A percentile compares a stretch with the other conserved stretches of the same genome.
Evolutionary conservation across 1,139 yeast species (phyloP).

Genomic region (Kodamaea alishanica): DNA sequence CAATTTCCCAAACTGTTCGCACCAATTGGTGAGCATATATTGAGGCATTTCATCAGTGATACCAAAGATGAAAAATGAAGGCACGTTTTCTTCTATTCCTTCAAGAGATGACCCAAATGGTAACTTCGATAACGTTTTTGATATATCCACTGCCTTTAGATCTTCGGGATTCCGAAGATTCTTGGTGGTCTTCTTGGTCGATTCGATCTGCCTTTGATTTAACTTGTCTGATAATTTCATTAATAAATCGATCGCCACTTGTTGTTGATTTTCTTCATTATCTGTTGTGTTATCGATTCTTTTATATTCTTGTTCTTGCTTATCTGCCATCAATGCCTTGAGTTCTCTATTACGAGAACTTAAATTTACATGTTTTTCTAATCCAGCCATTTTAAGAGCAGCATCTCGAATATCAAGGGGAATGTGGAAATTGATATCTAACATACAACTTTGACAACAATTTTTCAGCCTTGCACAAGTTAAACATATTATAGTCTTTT

Average conservation of each 20-base stretch:
- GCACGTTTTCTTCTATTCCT: constrained; percentile 40
- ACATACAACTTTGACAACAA: constrained; percentile 85
- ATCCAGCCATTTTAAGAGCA: constrained; percentile 71
- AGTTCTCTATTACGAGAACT: constrained; percentile 36
- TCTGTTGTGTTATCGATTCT: constrained; percentile 16
- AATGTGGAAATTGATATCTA: constrained; percentile 75
- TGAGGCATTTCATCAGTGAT: constrained; percentile 65
- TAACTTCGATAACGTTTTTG: constrained; percentile 48
- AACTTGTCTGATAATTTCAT: constrained; percentile 40
- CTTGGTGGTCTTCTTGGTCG: constrained; percentile 8
- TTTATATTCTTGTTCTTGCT: constrained; percentile 24
- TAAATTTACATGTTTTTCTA: constrained; percentile 26
- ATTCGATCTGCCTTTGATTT: constrained; percentile 13
- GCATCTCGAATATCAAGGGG: constrained; percentile 79
- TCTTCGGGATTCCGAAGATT: constrained; percentile 14
- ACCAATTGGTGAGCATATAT: constrained; percentile 49
- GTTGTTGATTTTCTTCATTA: constrained; percentile 18
- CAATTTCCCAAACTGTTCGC: constrained; percentile 43
- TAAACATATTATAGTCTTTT: constrained; percentile 60
- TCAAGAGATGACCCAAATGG: constrained; percentile 59
- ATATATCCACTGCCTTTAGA: constrained; percentile 39
- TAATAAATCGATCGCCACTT: constrained; percentile 32
- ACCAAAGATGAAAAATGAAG: constrained; percentile 71
- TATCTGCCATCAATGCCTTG: constrained; percentile 38
- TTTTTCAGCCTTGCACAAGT: constrained; percentile 77